phyloP scores from a whole-genome alignment of 169 alveolate species.

The Plasmodium reichenowi region DNA sequence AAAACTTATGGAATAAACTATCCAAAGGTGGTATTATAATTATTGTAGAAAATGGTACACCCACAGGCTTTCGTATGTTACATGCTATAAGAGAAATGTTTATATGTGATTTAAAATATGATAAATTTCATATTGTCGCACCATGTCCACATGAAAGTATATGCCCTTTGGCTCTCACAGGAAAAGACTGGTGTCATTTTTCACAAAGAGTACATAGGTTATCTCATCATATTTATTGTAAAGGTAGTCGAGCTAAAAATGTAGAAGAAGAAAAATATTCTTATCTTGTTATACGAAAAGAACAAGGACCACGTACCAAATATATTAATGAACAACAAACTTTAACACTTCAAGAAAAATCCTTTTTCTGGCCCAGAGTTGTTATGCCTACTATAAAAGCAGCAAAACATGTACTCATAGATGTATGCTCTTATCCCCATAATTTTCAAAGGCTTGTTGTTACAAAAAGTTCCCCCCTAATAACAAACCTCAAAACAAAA shows the following conservation, averaged over 20 bases:
- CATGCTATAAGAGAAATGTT: constrained; percentile 90
- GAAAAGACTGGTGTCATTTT: constrained; percentile 93
- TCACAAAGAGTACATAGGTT: constrained; percentile 88
- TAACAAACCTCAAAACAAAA: constrained; percentile 82
- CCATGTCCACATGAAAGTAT: constrained; percentile 94
- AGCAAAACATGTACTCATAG: constrained; percentile 89
- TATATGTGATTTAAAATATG: constrained; percentile 86
- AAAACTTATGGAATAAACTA: constrained; percentile 83
- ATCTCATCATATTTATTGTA: constrained; percentile 89
- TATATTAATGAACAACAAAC: constrained; percentile 79
- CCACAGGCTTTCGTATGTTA: constrained; percentile 92
- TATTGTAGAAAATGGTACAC: constrained; percentile 91
- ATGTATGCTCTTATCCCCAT: constrained; percentile 87
- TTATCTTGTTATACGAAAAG: constrained; percentile 85
- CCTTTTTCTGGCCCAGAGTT: constrained; percentile 92
- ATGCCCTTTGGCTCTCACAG: constrained; percentile 92
- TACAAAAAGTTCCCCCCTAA: constrained; percentile 84
- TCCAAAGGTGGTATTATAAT: constrained; percentile 79
- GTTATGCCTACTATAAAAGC: constrained; percentile 88
- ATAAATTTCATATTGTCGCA: constrained; percentile 85
- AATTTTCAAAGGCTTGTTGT: constrained; percentile 85
- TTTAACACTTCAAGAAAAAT: constrained; percentile 81
- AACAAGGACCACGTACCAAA: constrained; percentile 82
- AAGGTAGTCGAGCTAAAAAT: constrained; percentile 83
- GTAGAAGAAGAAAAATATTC: constrained; percentile 89